These are phyloP conservation scores for Davidsoniella australis DNA, from an alignment of 2,329 filamentous ascomycete genomes.

Conservation along the genomic window DNA sequence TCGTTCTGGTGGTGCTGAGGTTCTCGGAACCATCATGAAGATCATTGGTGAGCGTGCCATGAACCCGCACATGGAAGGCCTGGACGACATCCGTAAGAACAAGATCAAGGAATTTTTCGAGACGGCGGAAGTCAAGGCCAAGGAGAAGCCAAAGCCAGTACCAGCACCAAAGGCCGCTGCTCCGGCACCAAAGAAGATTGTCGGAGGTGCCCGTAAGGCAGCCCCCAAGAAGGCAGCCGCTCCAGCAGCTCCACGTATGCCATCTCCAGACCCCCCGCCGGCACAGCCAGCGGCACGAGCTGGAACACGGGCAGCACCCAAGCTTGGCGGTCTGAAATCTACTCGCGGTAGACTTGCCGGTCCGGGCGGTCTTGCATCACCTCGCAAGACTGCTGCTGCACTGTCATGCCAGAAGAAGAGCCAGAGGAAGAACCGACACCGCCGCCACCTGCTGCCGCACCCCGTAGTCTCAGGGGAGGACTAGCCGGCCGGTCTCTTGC, in stretches of 20 bases:
- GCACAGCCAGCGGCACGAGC: constrained; percentile 42
- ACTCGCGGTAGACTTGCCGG: constrained; percentile 38
- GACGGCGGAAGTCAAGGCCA: constrained; percentile 31
- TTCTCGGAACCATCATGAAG: constrained; percentile 91
- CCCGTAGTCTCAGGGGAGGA: constrained; percentile 56
- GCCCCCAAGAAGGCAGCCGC: constrained; percentile 28
- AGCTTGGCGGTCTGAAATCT: constrained; percentile 41
- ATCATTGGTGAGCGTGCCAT: constrained; percentile 94
- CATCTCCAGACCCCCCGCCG: constrained; percentile 18
- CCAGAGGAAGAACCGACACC: constrained; percentile 31
- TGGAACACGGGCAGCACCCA: constrained; percentile 35
- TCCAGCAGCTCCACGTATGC: constrained; percentile 20
- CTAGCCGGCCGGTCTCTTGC: constrained; percentile 73
- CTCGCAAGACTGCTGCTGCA: constrained; percentile 31
- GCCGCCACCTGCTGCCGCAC: constrained; percentile 41
- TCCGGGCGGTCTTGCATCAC: constrained; percentile 33
- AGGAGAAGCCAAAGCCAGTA: constrained; percentile 75
- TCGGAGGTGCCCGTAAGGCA: constrained; percentile 25
- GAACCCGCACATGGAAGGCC: constrained; percentile 75
- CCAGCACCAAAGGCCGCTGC: constrained; percentile 45
- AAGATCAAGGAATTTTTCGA: constrained; percentile 92
- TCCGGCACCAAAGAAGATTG: constrained; percentile 30
- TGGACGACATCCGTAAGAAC: constrained; percentile 88
- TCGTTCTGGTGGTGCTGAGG: constrained; percentile 77
- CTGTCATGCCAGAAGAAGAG: constrained; percentile 40